These are phyloP conservation scores for Golubevia sp. DNA, from an alignment of 1,284 basidiomycete species.

Conservation along the genomic window DNA sequence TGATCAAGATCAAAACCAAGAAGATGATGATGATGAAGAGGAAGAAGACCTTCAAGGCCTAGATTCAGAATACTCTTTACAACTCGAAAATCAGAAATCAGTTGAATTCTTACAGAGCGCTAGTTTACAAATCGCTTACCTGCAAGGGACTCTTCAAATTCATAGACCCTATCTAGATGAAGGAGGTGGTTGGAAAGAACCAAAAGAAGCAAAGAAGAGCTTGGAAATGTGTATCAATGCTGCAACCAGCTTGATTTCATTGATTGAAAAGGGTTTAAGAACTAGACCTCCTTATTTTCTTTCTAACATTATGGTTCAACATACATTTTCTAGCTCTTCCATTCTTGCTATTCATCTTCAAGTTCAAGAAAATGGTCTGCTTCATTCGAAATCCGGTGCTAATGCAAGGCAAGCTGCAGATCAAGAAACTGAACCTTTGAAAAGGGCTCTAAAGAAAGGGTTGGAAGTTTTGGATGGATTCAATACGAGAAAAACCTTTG, in stretches of 20 bases:
- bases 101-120: slow-evolving; percentile 33
- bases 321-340: slow-evolving; percentile 7
- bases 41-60: slow-evolving; percentile 20
- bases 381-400: background rate
- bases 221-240: slow-evolving; percentile 35
- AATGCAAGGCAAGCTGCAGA: background rate
- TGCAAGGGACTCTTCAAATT: slow-evolving; percentile 34
- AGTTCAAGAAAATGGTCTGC: slow-evolving; percentile 1
- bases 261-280: slow-evolving; percentile 19
- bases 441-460: slow-evolving; percentile 38
- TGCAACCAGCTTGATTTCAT: slow-evolving; percentile 4
- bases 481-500: slow-evolving; percentile 22
- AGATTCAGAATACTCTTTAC: too few species aligned
- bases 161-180: slow-evolving; percentile 43
- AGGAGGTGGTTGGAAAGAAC: slow-evolving; percentile 31
- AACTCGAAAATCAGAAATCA: slow-evolving; percentile 19
- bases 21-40: slow-evolving; percentile 2
- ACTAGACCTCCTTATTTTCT: slow-evolving; percentile 6
- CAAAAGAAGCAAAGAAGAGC: slow-evolving; percentile 33
- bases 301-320: slow-evolving; percentile 6
- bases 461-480: slow-evolving; percentile 30
- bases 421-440: background rate
- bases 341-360: slow-evolving; percentile 2
- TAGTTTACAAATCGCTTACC: slow-evolving; percentile 34
- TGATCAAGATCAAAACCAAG: slow-evolving; percentile 15